Evolutionary conservation across 768 basidiomycete species (phyloP), one percentile per base, ranked within the genome.

Genomic region (Naematelia encephala): DNA sequence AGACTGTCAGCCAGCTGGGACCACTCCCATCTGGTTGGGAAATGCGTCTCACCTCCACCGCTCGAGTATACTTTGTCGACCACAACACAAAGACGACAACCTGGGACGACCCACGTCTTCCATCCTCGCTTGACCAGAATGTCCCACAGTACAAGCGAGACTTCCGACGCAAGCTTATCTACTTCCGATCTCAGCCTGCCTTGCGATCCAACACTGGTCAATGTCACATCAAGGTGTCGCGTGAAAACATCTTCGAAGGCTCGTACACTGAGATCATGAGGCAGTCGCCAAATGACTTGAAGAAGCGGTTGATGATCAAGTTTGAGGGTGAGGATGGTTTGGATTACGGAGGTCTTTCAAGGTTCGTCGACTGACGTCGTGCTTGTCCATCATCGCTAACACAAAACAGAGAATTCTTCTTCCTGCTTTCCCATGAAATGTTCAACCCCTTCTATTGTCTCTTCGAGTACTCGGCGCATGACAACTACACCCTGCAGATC

Each of bases 11-110:
- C 11, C 94, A 97, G 74, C 87, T 99, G 22, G 96, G 96, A 2
- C 96, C 96, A 26, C 79, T 99, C 21, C 96, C 96, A 3, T 92
- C 90, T 43, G 96, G 96, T 56, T 99, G 96, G 96, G 96, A 99
- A 79, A 99, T 99, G 96, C 90, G 96, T 47, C 87, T 99, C 53
- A 99, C 96, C 4, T 87, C 90, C 2, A 98, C 96, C 0, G 94
- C 96, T 1, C 87, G 96, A 49, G 96, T 99, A 5, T 99, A 99
- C 81, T 99, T 99, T 74, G 96, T 99, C 54, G 96, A 99, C 77
- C 96, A 99, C 81, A 98, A 98, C 80, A 98, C 96, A 56, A 97
- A 98, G 84, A 99, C 96, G 28, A 99, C 96, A 27, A 99, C 96
- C 0, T 99, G 96, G 96, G 96, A 99, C 77, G 96, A 99, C 76